Conservation (phyloP, 2,329 filamentous ascomycete genomes). For the Exophiala aquamarina region DNA sequence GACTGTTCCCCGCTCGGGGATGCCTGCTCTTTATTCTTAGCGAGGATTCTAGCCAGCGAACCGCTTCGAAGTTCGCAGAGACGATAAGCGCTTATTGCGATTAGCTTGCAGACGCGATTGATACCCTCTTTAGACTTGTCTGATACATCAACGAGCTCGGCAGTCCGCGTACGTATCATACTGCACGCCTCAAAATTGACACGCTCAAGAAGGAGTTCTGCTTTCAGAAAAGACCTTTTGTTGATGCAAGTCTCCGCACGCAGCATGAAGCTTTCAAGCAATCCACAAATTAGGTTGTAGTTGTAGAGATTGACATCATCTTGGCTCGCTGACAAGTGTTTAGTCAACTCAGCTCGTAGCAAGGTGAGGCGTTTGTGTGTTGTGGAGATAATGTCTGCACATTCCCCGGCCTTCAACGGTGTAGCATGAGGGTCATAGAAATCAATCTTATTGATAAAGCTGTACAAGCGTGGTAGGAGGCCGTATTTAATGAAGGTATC, state of each 20-base stretch:
- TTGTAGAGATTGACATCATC: slow-evolving; percentile 16
- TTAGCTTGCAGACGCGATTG: slow-evolving; percentile 24
- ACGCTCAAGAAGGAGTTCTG: slow-evolving; percentile 18
- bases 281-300: slow-evolving; percentile 21
- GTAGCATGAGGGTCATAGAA: slow-evolving; percentile 6
- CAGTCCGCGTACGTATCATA: slow-evolving; percentile 21
- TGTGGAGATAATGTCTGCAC: not conserved
- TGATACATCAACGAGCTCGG: slow-evolving; percentile 22
- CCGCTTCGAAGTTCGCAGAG: slow-evolving; percentile 25
- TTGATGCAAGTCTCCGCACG: slow-evolving; percentile 18
- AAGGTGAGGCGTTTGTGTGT: slow-evolving; percentile 5
- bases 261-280: slow-evolving; percentile 18
- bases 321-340: slow-evolving; percentile 8
- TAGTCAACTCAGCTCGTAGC: slow-evolving; percentile 8
- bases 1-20: not conserved
- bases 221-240: slow-evolving; percentile 12
- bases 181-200: slow-evolving; percentile 22
- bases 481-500: slow-evolving; percentile 16
- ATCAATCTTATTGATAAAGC: slow-evolving; percentile 14
- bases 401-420: too few relatives aligned
- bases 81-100: slow-evolving; percentile 22
- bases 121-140: slow-evolving; percentile 20
- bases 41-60: slow-evolving; percentile 6
- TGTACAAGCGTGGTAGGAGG: slow-evolving; percentile 20
- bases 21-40: slow-evolving; percentile 1